Percentiles rank a stretch among this genome's conserved stretches.
Evolutionary conservation across 2,329 filamentous ascomycete species (phyloP).

Genomic region (Ambrosiella cleistominuta): DNA sequence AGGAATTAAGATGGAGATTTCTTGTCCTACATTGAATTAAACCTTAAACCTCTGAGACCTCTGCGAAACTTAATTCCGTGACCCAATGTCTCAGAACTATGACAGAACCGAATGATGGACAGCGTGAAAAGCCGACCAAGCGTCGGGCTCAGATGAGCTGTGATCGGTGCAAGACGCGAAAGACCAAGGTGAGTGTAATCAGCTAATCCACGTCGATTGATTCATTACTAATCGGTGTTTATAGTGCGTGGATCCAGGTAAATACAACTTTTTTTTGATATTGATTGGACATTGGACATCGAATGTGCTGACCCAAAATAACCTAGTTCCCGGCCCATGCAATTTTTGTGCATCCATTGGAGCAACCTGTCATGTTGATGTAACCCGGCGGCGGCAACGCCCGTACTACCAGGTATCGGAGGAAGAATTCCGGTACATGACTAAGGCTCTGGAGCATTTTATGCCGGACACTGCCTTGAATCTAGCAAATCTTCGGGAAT

Average conservation of each 20-base stretch:
- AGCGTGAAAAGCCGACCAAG: slow-evolving; percentile 12
- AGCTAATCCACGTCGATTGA: slow-evolving; percentile 12
- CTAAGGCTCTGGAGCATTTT: slow-evolving; percentile 17
- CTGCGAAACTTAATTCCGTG: too few species aligned
- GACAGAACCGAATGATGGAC: background rate
- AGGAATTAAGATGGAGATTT: background rate
- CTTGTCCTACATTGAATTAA: background rate
- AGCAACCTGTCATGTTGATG: slow-evolving; percentile 17
- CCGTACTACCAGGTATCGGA: slow-evolving; percentile 19
- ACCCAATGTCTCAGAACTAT: background rate
- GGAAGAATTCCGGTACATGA: slow-evolving; percentile 19
- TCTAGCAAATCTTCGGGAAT: slow-evolving; percentile 15
- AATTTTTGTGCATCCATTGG: slow-evolving; percentile 18
- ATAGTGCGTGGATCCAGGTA: slow-evolving; percentile 13
- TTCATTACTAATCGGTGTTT: slow-evolving; percentile 5
- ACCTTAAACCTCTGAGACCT: background rate
- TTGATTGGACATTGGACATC: background rate
- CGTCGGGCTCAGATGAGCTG: slow-evolving; percentile 19
- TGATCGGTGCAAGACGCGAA: slow-evolving; percentile 18
- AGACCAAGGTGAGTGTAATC: slow-evolving; percentile 16
- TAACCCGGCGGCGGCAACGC: slow-evolving; percentile 18
- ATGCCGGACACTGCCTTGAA: slow-evolving; percentile 17
- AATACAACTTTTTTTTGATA: too few species aligned
- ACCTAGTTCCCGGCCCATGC: slow-evolving; percentile 17
- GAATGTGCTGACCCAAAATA: background rate